phyloP scores from a whole-genome alignment of 257 asterid genomes.

The Capsicum chinense region DNA sequence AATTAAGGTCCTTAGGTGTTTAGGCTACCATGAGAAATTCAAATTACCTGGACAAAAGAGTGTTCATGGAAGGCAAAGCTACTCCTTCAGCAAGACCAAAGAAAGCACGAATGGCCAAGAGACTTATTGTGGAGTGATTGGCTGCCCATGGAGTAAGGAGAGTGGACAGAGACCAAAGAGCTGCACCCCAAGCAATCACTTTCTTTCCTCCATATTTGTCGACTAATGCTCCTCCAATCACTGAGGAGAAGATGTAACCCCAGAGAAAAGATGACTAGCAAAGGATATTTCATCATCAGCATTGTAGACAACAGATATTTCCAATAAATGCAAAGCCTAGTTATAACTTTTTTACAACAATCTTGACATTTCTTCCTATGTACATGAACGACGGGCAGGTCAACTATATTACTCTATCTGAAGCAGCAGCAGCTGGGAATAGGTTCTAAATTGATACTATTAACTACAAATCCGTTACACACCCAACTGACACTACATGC shows the following conservation, averaged over 20 bases:
- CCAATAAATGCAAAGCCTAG: background rate
- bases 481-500: background rate
- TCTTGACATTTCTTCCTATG: background rate
- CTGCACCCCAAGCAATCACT: conserved; percentile 93
- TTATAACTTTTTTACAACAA: background rate
- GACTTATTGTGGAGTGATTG: conserved; percentile 81
- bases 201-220: conserved; percentile 86
- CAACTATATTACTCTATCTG: background rate
- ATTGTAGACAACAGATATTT: background rate
- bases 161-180: conserved; percentile 92
- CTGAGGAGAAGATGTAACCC: conserved; percentile 95
- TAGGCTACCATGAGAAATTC: background rate
- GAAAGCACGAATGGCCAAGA: conserved; percentile 84
- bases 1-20: too few species aligned
- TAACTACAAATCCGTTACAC: background rate
- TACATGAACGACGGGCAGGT: background rate
- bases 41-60: conserved; percentile 74
- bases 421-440: background rate
- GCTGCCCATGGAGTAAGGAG: conserved; percentile 97
- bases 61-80: conserved; percentile 93
- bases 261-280: conserved; percentile 92
- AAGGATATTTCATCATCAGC: conserved; percentile 30
- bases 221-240: conserved; percentile 91
- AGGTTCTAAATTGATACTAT: background rate
- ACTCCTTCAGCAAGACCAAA: conserved; percentile 98